These are phyloP conservation scores for Heterobasidion irregulare DNA, from an alignment of 1,284 basidiomycete genomes.

Conservation along the genomic window DNA sequence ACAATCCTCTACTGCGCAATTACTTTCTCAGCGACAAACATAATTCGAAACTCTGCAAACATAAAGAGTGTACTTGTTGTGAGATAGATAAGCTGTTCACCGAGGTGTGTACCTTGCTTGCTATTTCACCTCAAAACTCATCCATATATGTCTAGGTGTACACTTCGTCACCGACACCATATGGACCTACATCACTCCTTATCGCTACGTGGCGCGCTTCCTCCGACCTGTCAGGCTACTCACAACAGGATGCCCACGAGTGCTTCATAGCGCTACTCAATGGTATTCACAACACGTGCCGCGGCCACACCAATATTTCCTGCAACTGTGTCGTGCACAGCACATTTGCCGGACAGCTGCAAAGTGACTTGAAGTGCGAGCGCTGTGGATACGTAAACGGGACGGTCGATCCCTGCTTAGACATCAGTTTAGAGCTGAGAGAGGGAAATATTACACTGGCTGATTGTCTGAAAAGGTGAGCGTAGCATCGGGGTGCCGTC, in stretches of 20 bases:
- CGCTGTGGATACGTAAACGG: conserved; percentile 69
- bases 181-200: conserved; percentile 81
- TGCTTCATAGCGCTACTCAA: conserved; percentile 80
- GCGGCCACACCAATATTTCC: conserved; percentile 60
- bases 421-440: conserved; percentile 81
- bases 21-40: conserved; percentile 90
- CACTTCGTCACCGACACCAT: conserved; percentile 55
- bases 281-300: conserved; percentile 76
- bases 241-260: conserved; percentile 94
- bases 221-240: conserved; percentile 79
- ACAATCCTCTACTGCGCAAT: conserved; percentile 87
- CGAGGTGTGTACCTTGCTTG: conserved; percentile 43
- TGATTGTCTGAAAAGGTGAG: conserved; percentile 62
- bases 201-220: conserved; percentile 84
- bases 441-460: conserved; percentile 50
- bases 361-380: conserved; percentile 87
- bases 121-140: not conserved
- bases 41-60: conserved; percentile 59
- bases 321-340: conserved; percentile 93
- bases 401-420: conserved; percentile 86
- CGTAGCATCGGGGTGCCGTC: not conserved
- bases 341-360: conserved; percentile 82
- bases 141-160: conserved; percentile 52
- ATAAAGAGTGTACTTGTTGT: conserved; percentile 82
- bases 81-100: conserved; percentile 91